Evolutionary conservation across 768 basidiomycete genomes (phyloP), one percentile per base, ranked within the genome.

Genomic region (Lepiota brunneoincarnata): DNA sequence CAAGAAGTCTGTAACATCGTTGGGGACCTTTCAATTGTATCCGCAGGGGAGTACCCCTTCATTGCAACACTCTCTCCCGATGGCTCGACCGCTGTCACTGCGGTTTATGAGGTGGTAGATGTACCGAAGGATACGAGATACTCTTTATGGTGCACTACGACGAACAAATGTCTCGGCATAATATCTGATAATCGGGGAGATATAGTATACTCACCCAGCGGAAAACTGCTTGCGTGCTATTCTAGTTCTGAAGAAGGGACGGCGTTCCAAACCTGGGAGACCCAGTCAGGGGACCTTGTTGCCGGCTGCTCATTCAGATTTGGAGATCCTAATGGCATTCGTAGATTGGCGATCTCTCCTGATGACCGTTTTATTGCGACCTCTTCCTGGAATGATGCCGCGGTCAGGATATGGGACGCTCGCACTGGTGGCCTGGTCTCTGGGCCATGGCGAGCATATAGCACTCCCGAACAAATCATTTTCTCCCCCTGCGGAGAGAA

Each of bases 311-410:
- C 40, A 1, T 48, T 72, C 56, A 56, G 56, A 21, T 2, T 9
- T 9, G n/a, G 73, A 67, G 15, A 73, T 73, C 49, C n/a, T n/a
- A n/a, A 52, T 48, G 21, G 64, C 66, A 47, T 67, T 63, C 37
- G 64, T 75, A 34, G 79, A 77, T 14, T 75, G 34, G 62, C 66
- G 1, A 71, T 74, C 58, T 66, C 57, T 10, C 53, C 47, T 15
- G 45, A 58, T 39, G 57, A 45, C 10, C 26, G 31, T n/a, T 49
- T 48, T 21, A 48, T 58, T 24, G 52, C 47, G 14, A 54, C 47
- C n/a, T 37, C 53, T 28, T 54, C 52, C 14, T 20, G 28, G 7
- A 9, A 6, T 10, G 57, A 58, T 14, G 21, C 21, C 9, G 51
- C 51, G 4, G 39, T 61, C 10, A 26, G 50, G 21, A 36, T 61